Conservation (phyloP, 805 yeast genomes). For the Sugiyamaella lignohabitans region DNA sequence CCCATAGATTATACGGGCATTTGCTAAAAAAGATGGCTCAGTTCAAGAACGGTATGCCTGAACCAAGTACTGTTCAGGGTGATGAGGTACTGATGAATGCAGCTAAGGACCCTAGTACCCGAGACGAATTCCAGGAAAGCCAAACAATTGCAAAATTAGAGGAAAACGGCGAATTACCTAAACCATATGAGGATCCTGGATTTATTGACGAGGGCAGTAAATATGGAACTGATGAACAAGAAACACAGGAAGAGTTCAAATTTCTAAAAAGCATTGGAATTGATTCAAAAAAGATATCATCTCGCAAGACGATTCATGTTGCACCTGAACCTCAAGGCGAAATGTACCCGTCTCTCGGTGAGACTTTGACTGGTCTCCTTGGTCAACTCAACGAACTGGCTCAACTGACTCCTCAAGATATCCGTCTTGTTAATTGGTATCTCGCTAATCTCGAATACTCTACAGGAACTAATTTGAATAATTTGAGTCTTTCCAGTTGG, state of each 20-base stretch:
- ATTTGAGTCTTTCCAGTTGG: conserved; percentile 35
- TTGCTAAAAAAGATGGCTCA: conserved; percentile 32
- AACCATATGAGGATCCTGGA: conserved; percentile 30
- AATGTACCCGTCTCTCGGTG: conserved; percentile 32
- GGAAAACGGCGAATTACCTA: conserved; percentile 27
- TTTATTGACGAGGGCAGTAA: conserved; percentile 17
- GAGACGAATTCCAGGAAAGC: conserved; percentile 27
- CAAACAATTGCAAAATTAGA: conserved; percentile 35
- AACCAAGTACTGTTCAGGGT: conserved; percentile 33
- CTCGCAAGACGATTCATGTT: conserved; percentile 20
- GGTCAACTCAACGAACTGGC: conserved; percentile 29
- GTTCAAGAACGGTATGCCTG: conserved; percentile 30
- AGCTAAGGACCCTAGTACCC: conserved; percentile 33
- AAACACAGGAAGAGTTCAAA: conserved; percentile 27
- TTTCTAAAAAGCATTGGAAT: conserved; percentile 29
- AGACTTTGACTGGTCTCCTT: conserved; percentile 32
- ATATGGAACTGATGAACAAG: conserved; percentile 20
- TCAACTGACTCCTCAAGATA: conserved; percentile 31
- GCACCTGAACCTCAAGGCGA: conserved; percentile 33
- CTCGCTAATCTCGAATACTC: conserved; percentile 36
- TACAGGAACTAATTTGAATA: conserved; percentile 31
- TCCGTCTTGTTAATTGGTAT: conserved; percentile 36
- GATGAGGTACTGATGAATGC: conserved; percentile 33
- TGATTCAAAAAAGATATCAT: conserved; percentile 1
- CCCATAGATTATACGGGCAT: conserved; percentile 32